Percentiles rank a stretch among this genome's conserved stretches.
Conservation (phyloP, 2,329 filamentous ascomycete species). For the Aspergillus fumigatus region DNA sequence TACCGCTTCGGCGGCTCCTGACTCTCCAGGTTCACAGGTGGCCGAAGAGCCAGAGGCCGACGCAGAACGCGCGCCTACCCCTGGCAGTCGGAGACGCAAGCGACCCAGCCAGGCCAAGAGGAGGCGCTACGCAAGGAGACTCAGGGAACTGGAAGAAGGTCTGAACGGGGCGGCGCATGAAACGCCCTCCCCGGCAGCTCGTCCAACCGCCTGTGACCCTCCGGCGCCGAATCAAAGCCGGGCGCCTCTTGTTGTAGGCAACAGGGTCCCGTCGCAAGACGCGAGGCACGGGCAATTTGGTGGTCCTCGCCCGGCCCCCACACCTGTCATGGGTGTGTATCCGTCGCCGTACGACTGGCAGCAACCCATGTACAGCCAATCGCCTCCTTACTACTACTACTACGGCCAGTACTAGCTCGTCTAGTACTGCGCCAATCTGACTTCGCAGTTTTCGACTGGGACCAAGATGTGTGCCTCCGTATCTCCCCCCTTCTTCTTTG, state of each 20-base stretch:
- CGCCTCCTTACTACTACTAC: background rate
- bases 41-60: constrained; percentile 3
- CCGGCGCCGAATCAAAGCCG: background rate
- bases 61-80: constrained; percentile 6
- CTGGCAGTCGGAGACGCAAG: background rate
- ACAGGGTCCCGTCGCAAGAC: background rate
- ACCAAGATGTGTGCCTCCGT: background rate
- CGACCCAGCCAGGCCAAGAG: constrained; percentile 14
- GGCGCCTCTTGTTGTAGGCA: background rate
- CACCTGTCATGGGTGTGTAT: background rate
- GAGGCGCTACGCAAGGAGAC: constrained; percentile 1
- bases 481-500: background rate
- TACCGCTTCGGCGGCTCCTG: constrained; percentile 1
- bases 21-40: constrained; percentile 2
- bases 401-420: background rate
- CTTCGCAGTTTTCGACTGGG: background rate
- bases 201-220: background rate
- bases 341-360: background rate
- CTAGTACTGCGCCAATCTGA: background rate
- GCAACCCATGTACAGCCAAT: background rate
- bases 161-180: background rate
- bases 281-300: background rate
- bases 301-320: background rate
- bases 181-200: background rate
- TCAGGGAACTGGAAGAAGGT: background rate